phyloP scores from a whole-genome alignment of 345 rosid species.

The Bruguiera sexangula region DNA sequence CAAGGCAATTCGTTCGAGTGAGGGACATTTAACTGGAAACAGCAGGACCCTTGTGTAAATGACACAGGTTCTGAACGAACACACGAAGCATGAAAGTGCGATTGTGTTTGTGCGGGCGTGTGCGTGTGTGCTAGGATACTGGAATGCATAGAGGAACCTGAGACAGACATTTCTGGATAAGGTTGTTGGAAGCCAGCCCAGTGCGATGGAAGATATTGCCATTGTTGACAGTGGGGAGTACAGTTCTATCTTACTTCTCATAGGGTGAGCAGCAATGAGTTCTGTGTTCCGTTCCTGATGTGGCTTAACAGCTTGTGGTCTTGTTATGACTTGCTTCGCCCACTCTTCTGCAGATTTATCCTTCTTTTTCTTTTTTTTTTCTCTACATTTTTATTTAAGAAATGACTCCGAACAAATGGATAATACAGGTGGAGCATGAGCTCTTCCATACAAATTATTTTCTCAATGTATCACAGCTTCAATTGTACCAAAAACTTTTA shows the following conservation, averaged over 20 bases:
- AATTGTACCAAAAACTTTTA: too few species aligned
- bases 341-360: background rate
- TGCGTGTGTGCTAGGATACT: too few species aligned
- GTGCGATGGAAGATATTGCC: slow-evolving; percentile 55
- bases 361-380: background rate
- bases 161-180: slow-evolving; percentile 44
- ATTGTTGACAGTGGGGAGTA: slow-evolving; percentile 24
- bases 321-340: background rate
- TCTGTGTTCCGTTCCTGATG: background rate
- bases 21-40: slow-evolving; percentile 34
- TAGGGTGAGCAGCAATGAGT: background rate
- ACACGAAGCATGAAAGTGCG: background rate
- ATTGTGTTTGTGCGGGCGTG: background rate
- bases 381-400: background rate
- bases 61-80: too few species aligned
- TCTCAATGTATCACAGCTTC: too few species aligned
- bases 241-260: slow-evolving; percentile 7
- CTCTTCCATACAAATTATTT: too few species aligned
- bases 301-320: slow-evolving; percentile 10
- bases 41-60: background rate
- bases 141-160: background rate
- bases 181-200: slow-evolving; percentile 42
- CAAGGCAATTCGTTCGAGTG: slow-evolving; percentile 33
- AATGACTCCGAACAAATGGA: background rate
- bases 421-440: too few species aligned